Evolutionary conservation across 2,329 filamentous ascomycete genomes (phyloP).

Genomic region (Claviceps paspali): DNA sequence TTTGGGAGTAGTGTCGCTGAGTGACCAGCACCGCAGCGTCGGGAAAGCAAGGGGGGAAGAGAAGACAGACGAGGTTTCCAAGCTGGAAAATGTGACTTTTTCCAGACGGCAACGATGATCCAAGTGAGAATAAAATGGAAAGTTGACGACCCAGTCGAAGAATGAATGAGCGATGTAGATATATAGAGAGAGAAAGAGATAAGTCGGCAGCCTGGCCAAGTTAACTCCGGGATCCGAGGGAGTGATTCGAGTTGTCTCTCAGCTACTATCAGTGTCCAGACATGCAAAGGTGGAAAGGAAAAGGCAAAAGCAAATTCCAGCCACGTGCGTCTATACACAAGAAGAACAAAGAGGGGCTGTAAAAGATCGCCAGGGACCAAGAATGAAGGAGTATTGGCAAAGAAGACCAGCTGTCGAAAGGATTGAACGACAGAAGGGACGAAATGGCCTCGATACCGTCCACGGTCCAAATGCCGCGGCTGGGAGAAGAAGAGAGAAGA

Average conservation of each 20-base stretch:
- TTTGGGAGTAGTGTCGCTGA: slow-evolving; percentile 1
- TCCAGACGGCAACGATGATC: no score
- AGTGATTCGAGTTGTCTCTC: background rate
- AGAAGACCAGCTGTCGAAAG: slow-evolving; percentile 16
- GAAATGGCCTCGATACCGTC: slow-evolving; percentile 1
- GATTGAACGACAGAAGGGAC: slow-evolving; percentile 16
- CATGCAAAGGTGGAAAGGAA: no score
- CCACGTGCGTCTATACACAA: slow-evolving; percentile 9
- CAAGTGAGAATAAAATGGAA: no score
- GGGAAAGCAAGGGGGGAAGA: background rate
- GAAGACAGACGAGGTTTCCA: no score
- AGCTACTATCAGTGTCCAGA: no score
- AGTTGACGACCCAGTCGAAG: no score
- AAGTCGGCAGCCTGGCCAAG: background rate
- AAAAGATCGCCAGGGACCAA: background rate
- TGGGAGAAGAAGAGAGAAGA: slow-evolving; percentile 2
- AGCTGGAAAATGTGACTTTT: no score
- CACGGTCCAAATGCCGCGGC: no score
- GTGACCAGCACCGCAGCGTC: slow-evolving; percentile 10
- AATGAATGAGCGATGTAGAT: no score
- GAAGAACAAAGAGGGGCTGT: background rate
- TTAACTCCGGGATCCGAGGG: background rate
- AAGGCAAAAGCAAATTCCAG: slow-evolving; percentile 4
- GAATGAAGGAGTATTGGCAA: background rate
- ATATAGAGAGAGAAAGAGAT: no score